Evolutionary conservation across 257 asterid genomes (phyloP).

Genomic region (Fraxinus americana): DNA sequence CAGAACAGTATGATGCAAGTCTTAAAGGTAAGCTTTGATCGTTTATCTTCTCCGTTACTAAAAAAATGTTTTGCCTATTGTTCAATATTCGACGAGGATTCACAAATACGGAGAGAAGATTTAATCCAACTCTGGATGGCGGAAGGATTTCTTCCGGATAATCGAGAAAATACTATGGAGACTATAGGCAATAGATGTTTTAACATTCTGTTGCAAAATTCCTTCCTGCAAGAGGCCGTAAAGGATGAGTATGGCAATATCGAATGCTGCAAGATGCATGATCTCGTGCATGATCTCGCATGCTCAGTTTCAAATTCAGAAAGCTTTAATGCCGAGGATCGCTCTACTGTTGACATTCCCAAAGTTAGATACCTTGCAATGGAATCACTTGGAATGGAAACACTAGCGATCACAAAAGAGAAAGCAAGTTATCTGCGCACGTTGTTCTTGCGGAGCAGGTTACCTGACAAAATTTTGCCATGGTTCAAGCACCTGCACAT

Average conservation of each 20-base stretch:
- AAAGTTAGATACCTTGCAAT: neutral
- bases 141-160: conserved; percentile 3
- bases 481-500: conserved; percentile 4
- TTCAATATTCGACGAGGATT: conserved; percentile 24
- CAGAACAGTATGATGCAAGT: neutral
- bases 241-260: conserved; percentile 8
- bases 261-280: conserved; percentile 28
- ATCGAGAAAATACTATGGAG: conserved; percentile 9
- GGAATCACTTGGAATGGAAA: neutral
- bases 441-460: conserved; percentile 3
- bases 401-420: neutral
- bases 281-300: conserved; percentile 30
- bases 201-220: conserved; percentile 2
- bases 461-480: neutral
- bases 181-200: neutral
- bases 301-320: conserved; percentile 16
- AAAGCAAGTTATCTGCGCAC: conserved; percentile 12
- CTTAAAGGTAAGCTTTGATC: conserved; percentile 38
- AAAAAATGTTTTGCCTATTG: conserved; percentile 45
- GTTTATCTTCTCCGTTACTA: conserved; percentile 24
- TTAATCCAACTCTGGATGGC: conserved; percentile 34
- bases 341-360: conserved; percentile 7
- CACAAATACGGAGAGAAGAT: neutral
- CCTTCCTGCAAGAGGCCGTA: conserved; percentile 9
- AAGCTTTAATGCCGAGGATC: neutral